phyloP scores from a whole-genome alignment of 108 stramenopile genomes.

The Chaetoceros tenuissimus region DNA sequence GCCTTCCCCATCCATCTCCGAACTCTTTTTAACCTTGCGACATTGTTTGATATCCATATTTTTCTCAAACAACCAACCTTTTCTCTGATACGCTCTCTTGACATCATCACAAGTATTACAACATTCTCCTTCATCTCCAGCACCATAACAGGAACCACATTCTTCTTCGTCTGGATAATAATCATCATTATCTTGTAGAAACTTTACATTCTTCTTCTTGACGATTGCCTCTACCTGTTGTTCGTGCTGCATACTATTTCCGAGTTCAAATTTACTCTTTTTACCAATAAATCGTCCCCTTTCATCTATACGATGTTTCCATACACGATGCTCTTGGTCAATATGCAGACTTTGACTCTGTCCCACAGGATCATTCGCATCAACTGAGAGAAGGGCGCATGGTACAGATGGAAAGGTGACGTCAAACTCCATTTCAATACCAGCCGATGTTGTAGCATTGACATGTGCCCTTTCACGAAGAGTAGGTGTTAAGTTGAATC shows the following conservation, averaged over 20 bases:
- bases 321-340: slow-evolving; percentile 64
- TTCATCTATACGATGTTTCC: slow-evolving; percentile 69
- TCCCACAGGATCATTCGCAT: slow-evolving; percentile 88
- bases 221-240: slow-evolving; percentile 33
- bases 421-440: slow-evolving; percentile 86
- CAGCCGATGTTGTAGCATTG: slow-evolving; percentile 67
- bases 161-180: slow-evolving; percentile 27
- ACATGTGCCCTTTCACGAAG: slow-evolving; percentile 68
- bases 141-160: slow-evolving; percentile 96
- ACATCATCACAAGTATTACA: slow-evolving; percentile 96
- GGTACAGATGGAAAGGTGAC: slow-evolving; percentile 72
- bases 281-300: slow-evolving; percentile 26
- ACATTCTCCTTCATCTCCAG: slow-evolving; percentile 86
- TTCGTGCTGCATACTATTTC: slow-evolving; percentile 56
- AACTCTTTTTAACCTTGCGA: slow-evolving; percentile 13
- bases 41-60: slow-evolving; percentile 53
- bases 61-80: slow-evolving; percentile 79
- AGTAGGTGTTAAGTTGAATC: slow-evolving; percentile 55
- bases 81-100: slow-evolving; percentile 76
- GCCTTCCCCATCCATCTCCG: slow-evolving; percentile 68
- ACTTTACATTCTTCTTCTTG: neutral
- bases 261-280: slow-evolving; percentile 65
- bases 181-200: slow-evolving; percentile 5
- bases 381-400: slow-evolving; percentile 74
- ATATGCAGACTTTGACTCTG: slow-evolving; percentile 79